These are phyloP conservation scores for Stramenopiles sp. DNA, from an alignment of 352 stramenopile species.

Conservation along the genomic window DNA sequence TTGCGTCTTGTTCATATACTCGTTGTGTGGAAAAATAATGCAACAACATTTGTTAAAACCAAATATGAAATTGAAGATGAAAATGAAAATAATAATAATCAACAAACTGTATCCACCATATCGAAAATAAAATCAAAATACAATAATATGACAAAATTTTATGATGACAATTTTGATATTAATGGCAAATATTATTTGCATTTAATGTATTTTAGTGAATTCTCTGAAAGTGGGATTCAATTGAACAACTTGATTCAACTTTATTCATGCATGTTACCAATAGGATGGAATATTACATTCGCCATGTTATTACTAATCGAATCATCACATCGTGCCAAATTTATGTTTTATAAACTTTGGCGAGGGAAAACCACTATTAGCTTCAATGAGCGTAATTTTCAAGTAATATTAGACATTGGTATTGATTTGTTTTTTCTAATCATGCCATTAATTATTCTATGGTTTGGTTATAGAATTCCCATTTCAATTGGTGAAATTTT, in stretches of 20 bases:
- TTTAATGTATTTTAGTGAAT: not conserved
- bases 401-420: not conserved
- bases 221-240: not conserved
- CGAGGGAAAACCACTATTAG: not conserved
- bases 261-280: not conserved
- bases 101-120: too few relatives aligned
- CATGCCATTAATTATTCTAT: not conserved
- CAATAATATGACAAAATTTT: too few relatives aligned
- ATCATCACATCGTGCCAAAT: not conserved
- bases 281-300: not conserved
- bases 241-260: not conserved
- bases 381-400: not conserved
- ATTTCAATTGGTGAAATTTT: not conserved
- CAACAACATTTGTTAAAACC: too few relatives aligned
- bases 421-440: not conserved
- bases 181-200: not conserved
- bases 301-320: not conserved
- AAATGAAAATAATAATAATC: too few relatives aligned
- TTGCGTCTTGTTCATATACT: too few relatives aligned
- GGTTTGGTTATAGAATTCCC: not conserved
- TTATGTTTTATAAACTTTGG: not conserved
- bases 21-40: too few relatives aligned
- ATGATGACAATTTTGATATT: not conserved
- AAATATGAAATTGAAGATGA: too few relatives aligned
- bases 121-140: too few relatives aligned